phyloP scores from a whole-genome alignment of 148 eudicot species.

The Suaeda aralocaspica region DNA sequence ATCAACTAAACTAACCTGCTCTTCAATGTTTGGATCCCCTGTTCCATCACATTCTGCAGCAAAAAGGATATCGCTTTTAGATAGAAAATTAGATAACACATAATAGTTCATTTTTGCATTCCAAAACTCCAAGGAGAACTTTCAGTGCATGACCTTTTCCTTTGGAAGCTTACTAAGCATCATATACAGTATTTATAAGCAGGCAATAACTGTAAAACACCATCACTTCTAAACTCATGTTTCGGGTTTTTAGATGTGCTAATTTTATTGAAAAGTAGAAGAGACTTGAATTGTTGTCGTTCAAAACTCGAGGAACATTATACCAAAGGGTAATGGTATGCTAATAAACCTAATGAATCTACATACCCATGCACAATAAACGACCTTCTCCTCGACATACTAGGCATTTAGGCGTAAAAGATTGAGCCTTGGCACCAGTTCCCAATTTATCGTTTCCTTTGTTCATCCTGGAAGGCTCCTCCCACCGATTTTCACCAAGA shows the following conservation, averaged over 20 bases:
- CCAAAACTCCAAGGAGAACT: neutral
- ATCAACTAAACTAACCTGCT: slow-evolving; percentile 51
- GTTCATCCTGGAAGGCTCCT: slow-evolving; percentile 79
- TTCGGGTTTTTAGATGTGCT: neutral
- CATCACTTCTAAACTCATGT: neutral
- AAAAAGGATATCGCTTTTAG: slow-evolving; percentile 19
- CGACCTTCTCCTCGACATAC: slow-evolving; percentile 86
- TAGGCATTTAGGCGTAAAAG: slow-evolving; percentile 44
- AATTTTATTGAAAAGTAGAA: neutral
- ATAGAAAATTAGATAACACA: neutral
- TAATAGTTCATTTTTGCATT: neutral
- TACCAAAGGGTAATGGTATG: neutral
- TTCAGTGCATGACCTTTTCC: neutral
- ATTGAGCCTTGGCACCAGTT: slow-evolving; percentile 23
- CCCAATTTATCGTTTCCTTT: slow-evolving; percentile 31
- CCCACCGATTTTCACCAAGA: slow-evolving; percentile 97
- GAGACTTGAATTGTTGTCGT: neutral
- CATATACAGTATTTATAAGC: neutral
- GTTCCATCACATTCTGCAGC: slow-evolving; percentile 92
- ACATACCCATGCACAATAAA: slow-evolving; percentile 71
- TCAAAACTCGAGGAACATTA: neutral
- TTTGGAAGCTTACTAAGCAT: neutral
- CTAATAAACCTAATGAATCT: neutral
- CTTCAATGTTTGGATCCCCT: slow-evolving; percentile 85
- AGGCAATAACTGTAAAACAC: neutral